phyloP scores from a whole-genome alignment of 2,329 filamentous ascomycete genomes.

The Claviceps pusilla region DNA sequence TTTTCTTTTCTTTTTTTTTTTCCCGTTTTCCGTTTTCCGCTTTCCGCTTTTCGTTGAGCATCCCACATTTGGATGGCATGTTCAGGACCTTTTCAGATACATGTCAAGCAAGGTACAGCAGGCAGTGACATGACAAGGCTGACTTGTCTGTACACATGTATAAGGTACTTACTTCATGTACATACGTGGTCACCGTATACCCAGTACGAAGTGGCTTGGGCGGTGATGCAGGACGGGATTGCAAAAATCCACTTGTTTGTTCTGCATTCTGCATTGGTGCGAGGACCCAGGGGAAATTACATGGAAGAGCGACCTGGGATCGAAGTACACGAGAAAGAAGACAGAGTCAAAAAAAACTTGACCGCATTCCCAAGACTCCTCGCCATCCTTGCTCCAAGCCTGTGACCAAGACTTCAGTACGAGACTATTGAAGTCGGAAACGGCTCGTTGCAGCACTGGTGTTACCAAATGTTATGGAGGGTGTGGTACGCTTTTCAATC shows the following conservation, averaged over 20 bases:
- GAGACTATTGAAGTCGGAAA: constrained; percentile 22
- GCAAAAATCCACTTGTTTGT: background rate
- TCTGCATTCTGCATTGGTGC: constrained; percentile 1
- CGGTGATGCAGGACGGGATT: background rate
- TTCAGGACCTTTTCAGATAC: background rate
- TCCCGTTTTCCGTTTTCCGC: too few relatives aligned
- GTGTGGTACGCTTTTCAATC: background rate
- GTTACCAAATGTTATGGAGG: constrained; percentile 8
- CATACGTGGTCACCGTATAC: background rate
- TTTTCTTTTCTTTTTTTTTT: too few relatives aligned
- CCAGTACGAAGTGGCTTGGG: background rate
- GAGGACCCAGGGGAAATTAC: background rate
- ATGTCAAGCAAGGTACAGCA: background rate
- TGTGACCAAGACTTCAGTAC: constrained; percentile 13
- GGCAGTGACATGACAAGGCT: background rate
- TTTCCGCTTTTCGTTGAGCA: background rate
- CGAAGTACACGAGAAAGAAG: background rate
- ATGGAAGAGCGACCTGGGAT: background rate
- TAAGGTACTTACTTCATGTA: background rate
- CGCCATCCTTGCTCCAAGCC: background rate
- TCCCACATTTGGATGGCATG: background rate
- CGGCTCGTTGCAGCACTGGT: constrained; percentile 18
- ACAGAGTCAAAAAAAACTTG: background rate
- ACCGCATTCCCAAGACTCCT: background rate
- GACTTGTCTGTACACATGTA: background rate